Percentiles rank a stretch among this genome's conserved stretches.
Conservation (phyloP, 1,284 basidiomycete genomes). For the Microbotryum lychnidis-dioicae region DNA sequence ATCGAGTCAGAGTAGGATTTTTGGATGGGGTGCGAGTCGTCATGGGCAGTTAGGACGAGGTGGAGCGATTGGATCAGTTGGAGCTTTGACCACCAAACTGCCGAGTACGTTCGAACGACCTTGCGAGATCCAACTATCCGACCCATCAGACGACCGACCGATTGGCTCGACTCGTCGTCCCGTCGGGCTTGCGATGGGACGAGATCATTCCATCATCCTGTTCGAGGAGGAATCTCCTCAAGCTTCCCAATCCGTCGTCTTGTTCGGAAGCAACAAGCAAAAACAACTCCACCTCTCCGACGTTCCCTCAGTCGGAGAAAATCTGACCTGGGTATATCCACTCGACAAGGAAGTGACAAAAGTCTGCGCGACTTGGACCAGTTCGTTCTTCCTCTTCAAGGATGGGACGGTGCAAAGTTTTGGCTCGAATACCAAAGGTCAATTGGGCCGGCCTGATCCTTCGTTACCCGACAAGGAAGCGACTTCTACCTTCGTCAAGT, state of each 20-base stretch:
- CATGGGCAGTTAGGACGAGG: constrained; percentile 64
- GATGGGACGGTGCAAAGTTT: constrained; percentile 49
- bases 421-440: constrained; percentile 63
- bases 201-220: constrained; percentile 28
- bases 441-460: constrained; percentile 44
- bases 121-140: no score
- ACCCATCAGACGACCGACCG: no score
- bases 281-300: not conserved
- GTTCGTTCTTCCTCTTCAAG: constrained; percentile 43
- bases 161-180: constrained; percentile 52
- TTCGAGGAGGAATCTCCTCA: not conserved
- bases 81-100: not conserved
- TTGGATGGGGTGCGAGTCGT: constrained; percentile 63
- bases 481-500: not conserved
- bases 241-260: not conserved
- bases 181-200: constrained; percentile 14
- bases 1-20: constrained; percentile 48
- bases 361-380: not conserved
- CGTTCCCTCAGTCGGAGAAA: not conserved
- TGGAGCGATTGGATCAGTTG: not conserved
- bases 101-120: no score
- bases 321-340: not conserved
- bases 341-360: not conserved
- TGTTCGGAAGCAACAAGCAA: constrained; percentile 12
- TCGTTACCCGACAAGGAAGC: not conserved